Base-by-base conservation (phyloP, 2,329 filamentous ascomycete genomes). In the Myrmaecium sp. region DNA sequence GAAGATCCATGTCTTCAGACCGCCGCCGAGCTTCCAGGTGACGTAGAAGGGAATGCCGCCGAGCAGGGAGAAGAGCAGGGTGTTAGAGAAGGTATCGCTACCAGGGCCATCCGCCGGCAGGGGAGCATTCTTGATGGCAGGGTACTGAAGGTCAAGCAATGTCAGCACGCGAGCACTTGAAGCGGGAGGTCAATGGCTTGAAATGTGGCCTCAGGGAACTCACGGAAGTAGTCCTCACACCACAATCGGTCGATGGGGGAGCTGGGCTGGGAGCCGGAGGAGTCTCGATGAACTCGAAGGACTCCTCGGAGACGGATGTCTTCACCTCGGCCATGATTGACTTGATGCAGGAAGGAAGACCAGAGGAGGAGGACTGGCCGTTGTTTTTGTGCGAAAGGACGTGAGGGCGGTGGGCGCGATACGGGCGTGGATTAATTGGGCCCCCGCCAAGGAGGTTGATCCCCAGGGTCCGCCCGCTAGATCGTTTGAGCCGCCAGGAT, bases 71-170 rank as follows among this genome's bases (percentile, higher is more conserved):
- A 81, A 62, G 39, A 95, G 73, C 42, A 77, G 57, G 41, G 64
- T 58, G 59, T 89, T 92, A 58, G 76, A 84, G 72, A 95, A 98
- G 55, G 62, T 74, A 40, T 92, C 82, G 53, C 68, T 73, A 38
- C 83, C 79, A 27, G 82, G 61, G 26, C 72, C 80, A 52, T 98
- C 89, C 38, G 84, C 86, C 19, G 89, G 89, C 22, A 95, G 71
- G 37, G 89, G 83, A 25, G 74, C 80, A 70, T 95, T 95, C 51
- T 91, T 80, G 59, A 95, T 95, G 34, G 82, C 60, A 17, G 81
- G 76, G 45, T 72, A 86, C 84, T 91, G 46, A 37, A 33, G 17
- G 26, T 30, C 10, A 35, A 36, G 19, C 26, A 31, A 27, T 33
- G 33, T 49, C 36, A 49, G 38, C 33, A 30, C 34, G 15, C 31